These are phyloP conservation scores for Coemansia reversa DNA, from an alignment of 192 early-diverging fungal species.

Conservation along the genomic window DNA sequence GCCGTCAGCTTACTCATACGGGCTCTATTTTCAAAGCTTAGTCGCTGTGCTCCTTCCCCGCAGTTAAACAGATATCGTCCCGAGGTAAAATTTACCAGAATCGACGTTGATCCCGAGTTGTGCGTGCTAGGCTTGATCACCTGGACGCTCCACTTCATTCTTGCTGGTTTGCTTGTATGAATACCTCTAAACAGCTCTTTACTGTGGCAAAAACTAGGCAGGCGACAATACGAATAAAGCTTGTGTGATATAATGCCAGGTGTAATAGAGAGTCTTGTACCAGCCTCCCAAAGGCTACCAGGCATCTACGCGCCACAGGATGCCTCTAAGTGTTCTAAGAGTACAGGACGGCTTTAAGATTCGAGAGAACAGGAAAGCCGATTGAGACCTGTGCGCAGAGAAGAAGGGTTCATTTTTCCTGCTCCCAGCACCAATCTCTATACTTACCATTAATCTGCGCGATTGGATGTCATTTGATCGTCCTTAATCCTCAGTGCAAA, in stretches of 20 bases:
- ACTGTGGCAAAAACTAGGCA: neutral
- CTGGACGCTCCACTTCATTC: slow-evolving; percentile 64
- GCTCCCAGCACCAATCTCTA: too few species aligned
- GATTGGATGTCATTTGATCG: too few species aligned
- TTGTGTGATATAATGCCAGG: neutral
- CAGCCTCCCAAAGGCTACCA: slow-evolving; percentile 3
- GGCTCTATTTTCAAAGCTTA: slow-evolving; percentile 75
- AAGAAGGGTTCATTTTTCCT: too few species aligned
- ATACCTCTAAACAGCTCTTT: slow-evolving; percentile 6
- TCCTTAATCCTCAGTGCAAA: too few species aligned
- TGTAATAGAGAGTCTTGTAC: neutral
- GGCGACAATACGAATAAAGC: neutral
- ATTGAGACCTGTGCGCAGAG: too few species aligned
- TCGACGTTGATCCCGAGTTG: slow-evolving; percentile 58
- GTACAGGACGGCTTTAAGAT: too few species aligned
- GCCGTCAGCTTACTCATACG: slow-evolving; percentile 70
- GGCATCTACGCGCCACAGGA: slow-evolving; percentile 1
- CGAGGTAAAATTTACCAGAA: slow-evolving; percentile 73
- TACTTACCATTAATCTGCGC: too few species aligned
- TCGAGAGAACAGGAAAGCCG: too few species aligned
- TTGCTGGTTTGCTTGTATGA: slow-evolving; percentile 21
- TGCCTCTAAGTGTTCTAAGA: too few species aligned
- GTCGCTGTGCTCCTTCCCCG: slow-evolving; percentile 85
- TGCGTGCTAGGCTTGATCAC: slow-evolving; percentile 59
- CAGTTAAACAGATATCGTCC: slow-evolving; percentile 92